Evolutionary conservation across 179 eudicot species (phyloP), one percentile per base, ranked within the genome.

Genomic region (Silene vulgaris): DNA sequence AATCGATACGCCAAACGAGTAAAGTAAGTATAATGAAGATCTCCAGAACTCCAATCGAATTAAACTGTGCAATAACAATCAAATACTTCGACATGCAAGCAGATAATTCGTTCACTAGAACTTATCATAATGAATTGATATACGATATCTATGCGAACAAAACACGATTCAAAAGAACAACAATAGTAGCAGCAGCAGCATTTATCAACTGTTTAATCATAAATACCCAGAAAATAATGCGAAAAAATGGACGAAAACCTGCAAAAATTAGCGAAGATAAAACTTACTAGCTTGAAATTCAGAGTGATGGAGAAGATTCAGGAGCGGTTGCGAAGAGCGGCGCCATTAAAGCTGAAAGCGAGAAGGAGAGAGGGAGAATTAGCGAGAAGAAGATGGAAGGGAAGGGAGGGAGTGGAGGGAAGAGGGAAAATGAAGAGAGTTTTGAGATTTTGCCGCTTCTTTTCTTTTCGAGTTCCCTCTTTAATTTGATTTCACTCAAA

Each of bases 371-470:
- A 37, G 4, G 45, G 45, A 37, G 45, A 37, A 37, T 37, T 37
- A 37, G 45, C 45, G 45, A 37, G 9, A 37, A 37, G 8, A 5
- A 37, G 8, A 37, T 6, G 5, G 60, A 2, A 48, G 23, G 12
- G 26, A 2, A 23, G n/a, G 19, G 6, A 35, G n/a, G 26, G 26
- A 23, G n/a, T 16, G 13, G 28, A 6, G 52, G 32, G 21, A n/a
- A 37, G 30, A 63, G 75, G 45, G 45, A 5, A 20, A n/a, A 21
- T 23, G 21, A 32, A 23, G 43, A 16, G n/a, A 20, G 13, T 69
- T 69, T 68, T 37, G 56, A 21, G 29, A 21, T 40, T 74, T 74
- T 74, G 76, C 68, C 76, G 76, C 76, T 48, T 63, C 20, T 11
- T 62, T 62, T 40, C n/a, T 61, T 26, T 64, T 63, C 14, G 56